phyloP scores from a whole-genome alignment of 2,329 filamentous ascomycete genomes.

The Myriosclerotinia scirpicola region DNA sequence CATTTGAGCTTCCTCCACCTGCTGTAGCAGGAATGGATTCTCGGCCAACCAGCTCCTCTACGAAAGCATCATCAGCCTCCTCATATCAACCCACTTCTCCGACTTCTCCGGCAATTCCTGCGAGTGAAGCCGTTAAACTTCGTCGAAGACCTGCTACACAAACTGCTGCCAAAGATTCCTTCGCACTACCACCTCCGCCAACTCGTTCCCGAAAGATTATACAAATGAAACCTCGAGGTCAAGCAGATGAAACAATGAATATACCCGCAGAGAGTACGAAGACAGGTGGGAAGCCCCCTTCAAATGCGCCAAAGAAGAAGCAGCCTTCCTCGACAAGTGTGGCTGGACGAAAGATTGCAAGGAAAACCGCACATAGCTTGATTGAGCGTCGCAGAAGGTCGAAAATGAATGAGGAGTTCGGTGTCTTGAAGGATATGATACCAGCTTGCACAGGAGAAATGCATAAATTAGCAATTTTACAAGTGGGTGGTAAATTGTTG shows the following conservation, averaged over 20 bases:
- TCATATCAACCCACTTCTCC: conserved; percentile 50
- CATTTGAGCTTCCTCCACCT: conserved; percentile 76
- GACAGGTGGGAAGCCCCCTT: conserved; percentile 28
- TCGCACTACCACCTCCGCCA: conserved; percentile 86
- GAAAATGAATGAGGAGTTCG: conserved; percentile 99
- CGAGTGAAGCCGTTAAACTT: conserved; percentile 45
- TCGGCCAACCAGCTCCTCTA: conserved; percentile 48
- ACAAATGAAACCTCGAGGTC: conserved; percentile 79
- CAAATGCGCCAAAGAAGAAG: conserved; percentile 64
- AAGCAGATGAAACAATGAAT: conserved; percentile 42
- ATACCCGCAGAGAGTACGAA: conserved; percentile 27
- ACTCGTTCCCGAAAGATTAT: conserved; percentile 95
- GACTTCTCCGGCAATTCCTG: conserved; percentile 44
- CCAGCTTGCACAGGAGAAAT: conserved; percentile 95
- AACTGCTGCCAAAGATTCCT: conserved; percentile 54
- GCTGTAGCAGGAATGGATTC: conserved; percentile 57
- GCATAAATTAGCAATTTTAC: conserved; percentile 94
- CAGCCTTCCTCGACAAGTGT: conserved; percentile 73
- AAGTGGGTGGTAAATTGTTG: conserved; percentile 57
- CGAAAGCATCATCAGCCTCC: conserved; percentile 49
- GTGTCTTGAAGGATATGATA: conserved; percentile 89
- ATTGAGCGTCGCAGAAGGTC: conserved; percentile 87
- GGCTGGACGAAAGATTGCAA: conserved; percentile 88
- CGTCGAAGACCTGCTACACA: conserved; percentile 50
- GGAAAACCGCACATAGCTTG: conserved; percentile 93